A percentile compares a stretch with the other conserved stretches of the same genome.
Conservation (phyloP, 768 basidiomycete species). For the Phlegmacium glaucopus region DNA sequence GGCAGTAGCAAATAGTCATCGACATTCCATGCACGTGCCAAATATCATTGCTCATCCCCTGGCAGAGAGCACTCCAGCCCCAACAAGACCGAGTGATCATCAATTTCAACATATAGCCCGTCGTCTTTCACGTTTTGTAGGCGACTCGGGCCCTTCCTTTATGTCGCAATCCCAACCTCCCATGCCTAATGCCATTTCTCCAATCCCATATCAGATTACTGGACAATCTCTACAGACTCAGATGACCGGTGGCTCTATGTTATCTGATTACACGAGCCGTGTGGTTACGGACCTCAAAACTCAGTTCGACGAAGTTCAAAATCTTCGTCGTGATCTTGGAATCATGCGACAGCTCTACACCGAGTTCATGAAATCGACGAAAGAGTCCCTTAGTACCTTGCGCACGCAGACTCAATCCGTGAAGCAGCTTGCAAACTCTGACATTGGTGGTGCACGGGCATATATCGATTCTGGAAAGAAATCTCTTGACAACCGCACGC, state of each 20-base stretch:
- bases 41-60: slow-evolving; percentile 54
- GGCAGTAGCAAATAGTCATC: slow-evolving; percentile 50
- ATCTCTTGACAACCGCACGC: slow-evolving; percentile 86
- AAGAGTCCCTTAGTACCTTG: slow-evolving; percentile 74
- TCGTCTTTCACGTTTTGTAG: slow-evolving; percentile 69
- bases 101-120: slow-evolving; percentile 74
- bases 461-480: slow-evolving; percentile 91
- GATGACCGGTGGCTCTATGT: slow-evolving; percentile 69
- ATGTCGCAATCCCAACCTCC: slow-evolving; percentile 18
- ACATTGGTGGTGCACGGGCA: slow-evolving; percentile 81
- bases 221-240: slow-evolving; percentile 70
- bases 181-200: slow-evolving; percentile 24
- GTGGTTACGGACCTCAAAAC: slow-evolving; percentile 82
- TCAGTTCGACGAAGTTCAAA: slow-evolving; percentile 94
- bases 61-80: slow-evolving; percentile 61
- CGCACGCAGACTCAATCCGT: slow-evolving; percentile 85
- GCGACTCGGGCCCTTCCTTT: slow-evolving; percentile 32
- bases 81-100: slow-evolving; percentile 67
- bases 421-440: slow-evolving; percentile 77
- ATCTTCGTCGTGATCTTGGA: slow-evolving; percentile 88
- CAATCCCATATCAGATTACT: slow-evolving; percentile 59
- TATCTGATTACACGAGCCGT: slow-evolving; percentile 69
- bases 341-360: slow-evolving; percentile 93
- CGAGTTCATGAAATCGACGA: slow-evolving; percentile 90
- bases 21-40: slow-evolving; percentile 45